Percentiles rank a stretch among this genome's conserved stretches.
These are phyloP conservation scores for Histomonas meleagridis DNA, from an alignment of 208 protist species.

Conservation along the genomic window DNA sequence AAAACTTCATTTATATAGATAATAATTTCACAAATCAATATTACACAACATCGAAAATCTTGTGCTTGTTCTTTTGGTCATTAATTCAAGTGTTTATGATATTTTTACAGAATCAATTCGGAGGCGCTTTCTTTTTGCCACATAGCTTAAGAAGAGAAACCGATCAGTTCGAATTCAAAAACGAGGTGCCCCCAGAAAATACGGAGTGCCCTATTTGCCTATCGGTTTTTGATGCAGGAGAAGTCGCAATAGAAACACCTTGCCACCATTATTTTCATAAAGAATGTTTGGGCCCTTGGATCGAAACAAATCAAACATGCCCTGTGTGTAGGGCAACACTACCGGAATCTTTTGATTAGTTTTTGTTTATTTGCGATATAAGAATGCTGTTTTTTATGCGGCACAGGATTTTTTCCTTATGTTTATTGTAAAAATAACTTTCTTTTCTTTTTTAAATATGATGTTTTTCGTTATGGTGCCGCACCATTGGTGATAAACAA, in stretches of 20 bases:
- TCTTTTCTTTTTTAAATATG: too few species aligned
- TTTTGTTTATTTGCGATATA: too few species aligned
- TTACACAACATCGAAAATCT: not conserved
- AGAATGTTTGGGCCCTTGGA: not conserved
- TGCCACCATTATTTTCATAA: not conserved
- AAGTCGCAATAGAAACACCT: not conserved
- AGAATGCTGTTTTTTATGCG: too few species aligned
- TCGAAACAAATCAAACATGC: not conserved
- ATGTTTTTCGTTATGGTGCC: too few species aligned
- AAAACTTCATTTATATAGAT: not conserved
- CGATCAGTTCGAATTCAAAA: not conserved
- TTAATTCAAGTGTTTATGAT: not conserved
- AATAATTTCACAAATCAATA: not conserved
- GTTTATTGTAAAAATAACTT: too few species aligned
- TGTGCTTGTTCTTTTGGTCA: not conserved
- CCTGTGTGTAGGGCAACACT: not conserved
- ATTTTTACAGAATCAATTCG: not conserved
- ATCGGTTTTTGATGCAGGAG: not conserved
- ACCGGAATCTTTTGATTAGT: too few species aligned
- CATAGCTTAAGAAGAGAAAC: not conserved
- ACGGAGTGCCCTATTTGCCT: not conserved
- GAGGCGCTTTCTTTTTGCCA: not conserved
- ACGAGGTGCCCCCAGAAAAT: not conserved
- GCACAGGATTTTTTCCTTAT: too few species aligned
- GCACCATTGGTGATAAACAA: too few species aligned